Percentiles rank a stretch among this genome's conserved stretches.
These are phyloP conservation scores for Blepharisma undulans DNA, from an alignment of 169 alveolate species.

Conservation along the genomic window DNA sequence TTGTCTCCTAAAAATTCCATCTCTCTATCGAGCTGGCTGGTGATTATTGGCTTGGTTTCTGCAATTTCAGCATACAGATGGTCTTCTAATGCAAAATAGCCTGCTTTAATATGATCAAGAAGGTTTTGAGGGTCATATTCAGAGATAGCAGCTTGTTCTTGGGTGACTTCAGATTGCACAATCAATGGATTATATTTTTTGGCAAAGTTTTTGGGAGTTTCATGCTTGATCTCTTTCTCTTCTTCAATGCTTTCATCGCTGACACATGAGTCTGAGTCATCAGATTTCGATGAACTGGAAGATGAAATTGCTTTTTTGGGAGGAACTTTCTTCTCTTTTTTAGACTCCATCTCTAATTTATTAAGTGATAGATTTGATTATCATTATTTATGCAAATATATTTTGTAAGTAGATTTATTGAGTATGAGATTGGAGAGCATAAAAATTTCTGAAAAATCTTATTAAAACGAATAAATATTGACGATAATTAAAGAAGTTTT, in stretches of 20 bases:
- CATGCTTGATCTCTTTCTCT: not conserved
- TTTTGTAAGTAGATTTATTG: slow-evolving; percentile 28
- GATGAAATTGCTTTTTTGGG: not conserved
- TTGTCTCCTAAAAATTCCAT: not conserved
- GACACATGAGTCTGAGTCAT: not conserved
- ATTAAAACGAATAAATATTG: no score
- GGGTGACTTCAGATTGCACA: not conserved
- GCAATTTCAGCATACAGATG: not conserved
- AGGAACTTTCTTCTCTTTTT: not conserved
- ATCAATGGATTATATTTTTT: not conserved
- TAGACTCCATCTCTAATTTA: not conserved
- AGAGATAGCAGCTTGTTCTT: not conserved
- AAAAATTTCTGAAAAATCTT: no score
- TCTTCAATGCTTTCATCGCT: not conserved
- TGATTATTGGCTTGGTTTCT: not conserved
- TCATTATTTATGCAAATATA: not conserved
- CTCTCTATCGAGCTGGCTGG: not conserved
- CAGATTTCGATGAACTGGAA: not conserved
- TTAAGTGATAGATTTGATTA: not conserved
- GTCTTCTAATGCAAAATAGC: not conserved
- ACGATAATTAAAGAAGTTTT: no score
- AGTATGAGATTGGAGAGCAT: no score
- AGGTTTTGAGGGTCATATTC: not conserved
- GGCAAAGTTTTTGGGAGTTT: not conserved
- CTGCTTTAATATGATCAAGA: not conserved